Evolutionary conservation across 2,329 filamentous ascomycete species (phyloP), one percentile per base, ranked within the genome.

Genomic region (Pseudonectria buxi): DNA sequence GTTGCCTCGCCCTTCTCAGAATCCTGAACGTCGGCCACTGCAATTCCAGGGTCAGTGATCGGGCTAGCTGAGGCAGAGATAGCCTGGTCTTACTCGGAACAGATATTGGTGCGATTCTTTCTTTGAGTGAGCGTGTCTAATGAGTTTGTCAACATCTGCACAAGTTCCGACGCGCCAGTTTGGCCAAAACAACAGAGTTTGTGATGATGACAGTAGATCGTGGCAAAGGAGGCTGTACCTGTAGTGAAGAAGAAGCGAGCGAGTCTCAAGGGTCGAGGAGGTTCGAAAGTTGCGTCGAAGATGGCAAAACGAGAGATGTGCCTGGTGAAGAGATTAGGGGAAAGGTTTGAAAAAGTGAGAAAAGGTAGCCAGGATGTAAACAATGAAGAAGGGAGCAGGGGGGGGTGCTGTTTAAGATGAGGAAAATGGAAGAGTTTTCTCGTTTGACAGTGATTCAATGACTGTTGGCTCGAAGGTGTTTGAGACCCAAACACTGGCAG

Each of bases 1-100:
- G 4, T 15, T 4, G 33, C 27, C 24, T 45, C 36, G 29, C 41
- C 50, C 29, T 51, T 49, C 30, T 56, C 55, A 26, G 40, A 30
- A 36, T 56, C 54, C 39, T 50, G 54, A 44, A 53, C 49, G 24
- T 39, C 41, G 29, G 51, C 41, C 50, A 57, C 55, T 58, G 15
- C 14, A 7, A 13, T 26, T 9, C 15, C n/a, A 22, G 9, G 30
- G 30, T 57, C 33, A 55, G 45, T 34, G 14, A n/a, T 10, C n/a
- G 6, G 14, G 12, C 22, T 30, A 18, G 36, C 3, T 13, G 5
- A 24, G 14, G 15, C 12, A 12, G 22, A 24, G 28, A 26, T 24
- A 28, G 34, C 35, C 31, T 25, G 13, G 15, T 11, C 42, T 14
- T 49, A 49, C 43, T 53, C 39, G 40, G 15, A 47, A 35, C 40